phyloP scores from a whole-genome alignment of 495 filamentous ascomycete genomes.

The Lasiosphaeria miniovina region DNA sequence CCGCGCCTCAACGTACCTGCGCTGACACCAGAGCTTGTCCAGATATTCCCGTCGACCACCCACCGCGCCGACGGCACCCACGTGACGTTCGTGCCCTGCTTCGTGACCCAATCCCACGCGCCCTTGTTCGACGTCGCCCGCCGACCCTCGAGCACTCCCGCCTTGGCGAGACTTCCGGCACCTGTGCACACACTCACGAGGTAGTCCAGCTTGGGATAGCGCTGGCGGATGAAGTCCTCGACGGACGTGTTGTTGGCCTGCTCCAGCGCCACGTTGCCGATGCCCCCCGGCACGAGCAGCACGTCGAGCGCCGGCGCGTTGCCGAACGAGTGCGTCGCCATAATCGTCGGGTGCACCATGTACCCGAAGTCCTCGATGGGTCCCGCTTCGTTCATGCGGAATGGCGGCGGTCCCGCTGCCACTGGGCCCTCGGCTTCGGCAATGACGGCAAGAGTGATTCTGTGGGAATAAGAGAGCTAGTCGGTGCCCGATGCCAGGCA shows the following conservation, averaged over 20 bases:
- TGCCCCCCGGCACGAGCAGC: constrained; percentile 64
- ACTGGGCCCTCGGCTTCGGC: constrained; percentile 15
- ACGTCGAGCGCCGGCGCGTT: constrained; percentile 54
- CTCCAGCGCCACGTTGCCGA: constrained; percentile 40
- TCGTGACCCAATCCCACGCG: constrained; percentile 40
- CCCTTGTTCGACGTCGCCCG: constrained; percentile 57
- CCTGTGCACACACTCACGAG: constrained; percentile 64
- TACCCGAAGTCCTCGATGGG: constrained; percentile 21
- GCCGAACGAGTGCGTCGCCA: constrained; percentile 62
- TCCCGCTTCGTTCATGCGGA: constrained; percentile 7
- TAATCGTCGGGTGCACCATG: constrained; percentile 42
- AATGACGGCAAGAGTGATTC: constrained; percentile 22
- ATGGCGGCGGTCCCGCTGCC: background rate
- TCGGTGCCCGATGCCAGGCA: constrained; percentile 3
- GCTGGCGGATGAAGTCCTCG: constrained; percentile 44
- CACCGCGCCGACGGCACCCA: constrained; percentile 65
- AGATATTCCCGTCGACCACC: constrained; percentile 64
- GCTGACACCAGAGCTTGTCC: constrained; percentile 44
- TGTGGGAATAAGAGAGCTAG: constrained; percentile 16
- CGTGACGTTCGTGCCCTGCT: constrained; percentile 42
- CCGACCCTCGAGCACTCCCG: constrained; percentile 58
- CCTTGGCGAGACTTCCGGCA: constrained; percentile 44
- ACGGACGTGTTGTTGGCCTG: constrained; percentile 32
- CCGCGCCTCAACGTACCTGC: constrained; percentile 2
- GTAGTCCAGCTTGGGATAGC: constrained; percentile 49